Evolutionary conservation across 164 flowering plant genomes (phyloP).

Genomic region (Taxillus chinensis): DNA sequence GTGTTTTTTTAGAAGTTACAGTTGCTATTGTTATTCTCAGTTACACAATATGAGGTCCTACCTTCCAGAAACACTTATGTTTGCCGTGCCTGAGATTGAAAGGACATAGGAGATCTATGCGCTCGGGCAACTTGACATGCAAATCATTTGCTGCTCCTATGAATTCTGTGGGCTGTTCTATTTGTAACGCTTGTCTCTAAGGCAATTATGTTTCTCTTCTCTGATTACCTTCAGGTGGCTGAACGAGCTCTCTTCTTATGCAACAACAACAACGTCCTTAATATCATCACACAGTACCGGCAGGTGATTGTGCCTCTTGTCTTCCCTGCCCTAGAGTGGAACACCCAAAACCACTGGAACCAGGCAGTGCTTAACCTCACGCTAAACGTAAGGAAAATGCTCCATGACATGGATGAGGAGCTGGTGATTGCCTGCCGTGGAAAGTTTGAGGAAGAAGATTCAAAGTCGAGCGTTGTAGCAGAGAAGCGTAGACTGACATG

Average conservation of each 20-base stretch:
- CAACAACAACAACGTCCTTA: constrained; percentile 46
- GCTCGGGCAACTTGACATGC: too few relatives aligned
- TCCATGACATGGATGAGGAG: constrained; percentile 39
- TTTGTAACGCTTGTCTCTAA: background rate
- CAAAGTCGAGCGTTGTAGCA: constrained; percentile 13
- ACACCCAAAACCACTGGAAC: constrained; percentile 50
- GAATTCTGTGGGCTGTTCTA: too few relatives aligned
- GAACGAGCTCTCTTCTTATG: constrained; percentile 47
- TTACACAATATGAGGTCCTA: too few relatives aligned
- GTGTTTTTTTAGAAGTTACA: too few relatives aligned
- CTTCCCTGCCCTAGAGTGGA: constrained; percentile 34
- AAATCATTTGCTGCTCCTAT: too few relatives aligned
- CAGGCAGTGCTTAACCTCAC: constrained; percentile 50
- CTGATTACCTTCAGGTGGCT: constrained; percentile 32
- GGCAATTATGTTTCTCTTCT: background rate
- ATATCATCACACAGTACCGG: constrained; percentile 30
- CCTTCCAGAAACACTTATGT: too few relatives aligned
- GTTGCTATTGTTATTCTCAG: too few relatives aligned
- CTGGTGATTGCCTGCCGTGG: constrained; percentile 25
- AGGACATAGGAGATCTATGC: too few relatives aligned
- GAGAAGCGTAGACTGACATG: constrained; percentile 35
- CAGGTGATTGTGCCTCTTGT: constrained; percentile 47
- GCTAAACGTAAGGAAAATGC: constrained; percentile 28
- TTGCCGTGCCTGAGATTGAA: too few relatives aligned
- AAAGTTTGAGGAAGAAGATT: constrained; percentile 27